Percentiles rank a stretch among this genome's conserved stretches.
These are phyloP conservation scores for Coemansia sp. DNA, from an alignment of 192 early-diverging fungal genomes.

Conservation along the genomic window DNA sequence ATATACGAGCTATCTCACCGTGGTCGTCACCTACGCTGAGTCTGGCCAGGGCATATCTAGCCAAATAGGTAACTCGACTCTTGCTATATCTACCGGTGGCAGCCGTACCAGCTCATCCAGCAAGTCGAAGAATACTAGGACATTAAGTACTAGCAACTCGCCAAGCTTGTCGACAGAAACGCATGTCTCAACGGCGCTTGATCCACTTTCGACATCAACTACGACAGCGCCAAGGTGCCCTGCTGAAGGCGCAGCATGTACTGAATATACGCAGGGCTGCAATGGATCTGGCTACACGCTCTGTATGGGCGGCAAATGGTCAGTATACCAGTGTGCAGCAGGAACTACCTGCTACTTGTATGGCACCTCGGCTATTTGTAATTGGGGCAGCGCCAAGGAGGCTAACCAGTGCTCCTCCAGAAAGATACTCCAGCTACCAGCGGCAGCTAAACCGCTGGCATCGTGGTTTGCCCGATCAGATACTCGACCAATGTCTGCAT, in stretches of 20 bases:
- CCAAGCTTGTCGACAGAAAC: not conserved
- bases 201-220: constrained; percentile 4
- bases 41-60: not conserved
- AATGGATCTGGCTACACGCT: constrained; percentile 45
- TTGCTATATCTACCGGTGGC: not conserved
- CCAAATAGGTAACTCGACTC: not conserved
- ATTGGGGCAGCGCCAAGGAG: constrained; percentile 36
- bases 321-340: constrained; percentile 38
- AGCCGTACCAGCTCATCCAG: not conserved
- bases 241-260: constrained; percentile 47
- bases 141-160: not conserved
- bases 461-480: constrained; percentile 25
- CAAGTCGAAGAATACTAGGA: not conserved
- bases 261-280: constrained; percentile 45
- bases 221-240: constrained; percentile 33
- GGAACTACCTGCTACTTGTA: constrained; percentile 53
- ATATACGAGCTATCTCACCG: constrained; percentile 22
- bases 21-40: constrained; percentile 15
- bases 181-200: not conserved
- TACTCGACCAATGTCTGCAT: constrained; percentile 30
- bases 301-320: constrained; percentile 54
- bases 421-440: constrained; percentile 21
- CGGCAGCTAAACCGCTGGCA: constrained; percentile 15
- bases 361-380: constrained; percentile 32
- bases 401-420: constrained; percentile 33